phyloP scores from a whole-genome alignment of 2,329 filamentous ascomycete species.

The Botrytis sinoallii region DNA sequence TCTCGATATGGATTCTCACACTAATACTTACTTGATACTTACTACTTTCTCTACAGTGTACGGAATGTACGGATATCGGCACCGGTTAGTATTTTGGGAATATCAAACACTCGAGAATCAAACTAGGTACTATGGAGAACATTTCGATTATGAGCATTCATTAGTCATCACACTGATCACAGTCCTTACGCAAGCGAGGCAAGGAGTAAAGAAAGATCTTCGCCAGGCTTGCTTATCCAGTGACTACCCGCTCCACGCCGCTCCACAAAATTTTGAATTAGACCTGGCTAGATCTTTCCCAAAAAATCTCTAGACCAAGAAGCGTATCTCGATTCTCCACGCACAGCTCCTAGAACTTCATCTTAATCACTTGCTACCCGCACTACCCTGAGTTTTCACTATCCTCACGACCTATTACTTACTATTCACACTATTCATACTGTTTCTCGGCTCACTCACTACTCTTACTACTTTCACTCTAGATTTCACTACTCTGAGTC shows the following conservation, averaged over 20 bases:
- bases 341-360: not conserved
- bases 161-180: slow-evolving; percentile 1
- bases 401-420: not conserved
- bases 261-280: slow-evolving; percentile 9
- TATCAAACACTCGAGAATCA: not conserved
- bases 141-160: not conserved
- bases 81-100: not conserved
- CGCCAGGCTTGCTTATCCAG: slow-evolving; percentile 13
- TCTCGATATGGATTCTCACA: not conserved
- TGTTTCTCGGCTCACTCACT: not conserved
- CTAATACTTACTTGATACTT: not conserved
- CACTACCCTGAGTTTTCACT: slow-evolving; percentile 2
- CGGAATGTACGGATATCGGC: not conserved
- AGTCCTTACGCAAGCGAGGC: not conserved
- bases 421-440: not conserved
- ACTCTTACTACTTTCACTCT: not conserved
- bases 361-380: not conserved
- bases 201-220: slow-evolving; percentile 2
- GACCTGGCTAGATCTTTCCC: slow-evolving; percentile 19
- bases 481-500: not conserved
- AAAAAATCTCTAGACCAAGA: slow-evolving; percentile 5
- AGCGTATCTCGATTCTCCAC: not conserved
- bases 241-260: not conserved
- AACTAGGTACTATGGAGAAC: not conserved
- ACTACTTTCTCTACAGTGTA: not conserved